Base-by-base conservation (phyloP, 1,284 basidiomycete species). In the Coniophora puteana region DNA sequence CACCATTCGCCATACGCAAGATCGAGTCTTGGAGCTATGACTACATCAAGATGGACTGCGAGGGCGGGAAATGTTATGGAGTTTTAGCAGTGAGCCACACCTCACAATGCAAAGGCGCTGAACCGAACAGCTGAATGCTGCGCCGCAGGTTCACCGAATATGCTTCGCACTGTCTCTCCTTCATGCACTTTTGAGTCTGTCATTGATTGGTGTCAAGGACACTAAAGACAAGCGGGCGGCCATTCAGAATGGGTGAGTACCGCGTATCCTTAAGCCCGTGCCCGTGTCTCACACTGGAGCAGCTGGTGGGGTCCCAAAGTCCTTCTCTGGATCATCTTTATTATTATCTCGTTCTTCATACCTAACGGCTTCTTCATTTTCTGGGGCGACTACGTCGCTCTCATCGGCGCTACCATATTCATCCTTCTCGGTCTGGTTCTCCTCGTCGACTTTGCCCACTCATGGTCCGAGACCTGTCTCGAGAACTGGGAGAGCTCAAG, bases 231-330 rank as follows among this genome's bases (percentile, higher is more conserved):
- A 91, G 62, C 80, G 95, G 16, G 91, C 95, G 2, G 84, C 92
- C 10, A 83, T 99, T 45, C 95, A 99, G 72, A 99, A 99, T 61
- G 95, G 95, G 87, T 92, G 61, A 51, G 76, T 57, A 12, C 7
- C n/a, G 24, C 30, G 13, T 13, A 38, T 33, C 27, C 36, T 17
- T n/a, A 20, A 31, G 7, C 14, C 28, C 32, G 10, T 20, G 45
- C 16, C 6, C 7, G 20, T 41, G 6, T 36, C 29, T 38, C 23
- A 16, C 20, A 17, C 11, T 14, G 23, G 20, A 16, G 6, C 51
- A 93, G 91, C 21, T 99, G 94, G 94, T 99, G 95, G 95, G 95
- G 95, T 25, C 94, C 93, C 11, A 99, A 99, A 62, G 82, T 93
- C 25, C 71, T 97, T 35, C 69, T 88, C 5, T 94, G 91, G 91